Percentiles rank a stretch among this genome's conserved stretches.
phyloP scores from a whole-genome alignment of 768 basidiomycete species.

The Lactifluus pinguis region DNA sequence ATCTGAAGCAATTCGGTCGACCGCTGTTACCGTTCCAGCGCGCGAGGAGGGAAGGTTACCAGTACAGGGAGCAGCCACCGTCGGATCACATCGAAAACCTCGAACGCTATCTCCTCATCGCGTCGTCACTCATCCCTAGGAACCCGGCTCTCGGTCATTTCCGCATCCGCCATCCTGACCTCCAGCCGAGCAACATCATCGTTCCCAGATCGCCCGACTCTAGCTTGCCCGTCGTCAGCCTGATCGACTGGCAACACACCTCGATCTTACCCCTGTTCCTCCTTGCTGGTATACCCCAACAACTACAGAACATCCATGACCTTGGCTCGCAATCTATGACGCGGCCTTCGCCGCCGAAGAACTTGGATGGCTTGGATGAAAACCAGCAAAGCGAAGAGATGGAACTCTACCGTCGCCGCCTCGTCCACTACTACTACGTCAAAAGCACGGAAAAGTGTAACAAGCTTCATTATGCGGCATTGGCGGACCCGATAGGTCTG shows the following conservation, averaged over 20 bases:
- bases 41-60: slow-evolving; percentile 35
- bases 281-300: slow-evolving; percentile 35
- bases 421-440: slow-evolving; percentile 44
- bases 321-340: slow-evolving; percentile 30
- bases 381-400: slow-evolving; percentile 25
- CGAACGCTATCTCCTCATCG: slow-evolving; percentile 38
- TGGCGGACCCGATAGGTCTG: slow-evolving; percentile 3
- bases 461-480: slow-evolving; percentile 13
- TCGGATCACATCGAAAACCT: slow-evolving; percentile 42
- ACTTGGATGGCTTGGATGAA: slow-evolving; percentile 34
- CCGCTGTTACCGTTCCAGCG: slow-evolving; percentile 37
- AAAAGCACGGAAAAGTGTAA: slow-evolving; percentile 37
- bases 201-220: slow-evolving; percentile 40
- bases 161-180: no score
- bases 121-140: slow-evolving; percentile 34
- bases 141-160: slow-evolving; percentile 26
- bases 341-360: slow-evolving; percentile 36
- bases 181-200: slow-evolving; percentile 37
- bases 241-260: slow-evolving; percentile 50
- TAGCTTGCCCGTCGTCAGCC: slow-evolving; percentile 31
- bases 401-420: slow-evolving; percentile 36
- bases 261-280: slow-evolving; percentile 25
- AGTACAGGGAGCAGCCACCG: slow-evolving; percentile 36
- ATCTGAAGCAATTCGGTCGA: slow-evolving; percentile 39
- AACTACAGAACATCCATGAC: slow-evolving; percentile 42